These are phyloP conservation scores for Penicillium ochrochloron DNA, from an alignment of 495 filamentous ascomycete species.

Conservation along the genomic window DNA sequence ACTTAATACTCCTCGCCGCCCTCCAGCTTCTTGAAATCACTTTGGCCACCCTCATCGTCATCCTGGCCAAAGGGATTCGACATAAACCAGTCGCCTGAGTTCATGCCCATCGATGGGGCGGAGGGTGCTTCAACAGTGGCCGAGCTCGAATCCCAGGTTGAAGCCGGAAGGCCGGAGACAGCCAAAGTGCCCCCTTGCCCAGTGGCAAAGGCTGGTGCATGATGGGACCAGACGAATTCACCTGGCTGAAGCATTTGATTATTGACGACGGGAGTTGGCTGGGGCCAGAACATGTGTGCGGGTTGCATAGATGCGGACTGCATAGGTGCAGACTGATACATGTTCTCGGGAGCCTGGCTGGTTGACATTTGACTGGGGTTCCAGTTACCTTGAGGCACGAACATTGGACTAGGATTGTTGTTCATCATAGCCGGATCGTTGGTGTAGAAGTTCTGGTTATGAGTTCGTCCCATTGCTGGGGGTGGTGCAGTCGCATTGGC, in stretches of 20 bases:
- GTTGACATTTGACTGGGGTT: not conserved
- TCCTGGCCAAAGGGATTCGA: not conserved
- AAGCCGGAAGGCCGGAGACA: not conserved
- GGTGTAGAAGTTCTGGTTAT: not conserved
- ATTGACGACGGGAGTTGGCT: not conserved
- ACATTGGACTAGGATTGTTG: not conserved
- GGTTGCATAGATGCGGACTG: not conserved
- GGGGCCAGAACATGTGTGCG: not conserved
- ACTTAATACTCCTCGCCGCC: not conserved
- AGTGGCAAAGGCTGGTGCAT: not conserved
- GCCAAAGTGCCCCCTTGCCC: not conserved
- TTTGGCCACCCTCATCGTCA: not conserved
- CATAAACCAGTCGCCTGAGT: not conserved
- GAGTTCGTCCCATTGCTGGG: not conserved
- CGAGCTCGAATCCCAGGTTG: not conserved
- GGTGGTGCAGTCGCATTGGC: not conserved
- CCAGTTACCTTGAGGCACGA: not conserved
- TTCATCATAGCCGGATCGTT: constrained; percentile 6
- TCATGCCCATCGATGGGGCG: not conserved
- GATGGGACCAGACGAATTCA: not conserved
- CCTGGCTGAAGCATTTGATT: not conserved
- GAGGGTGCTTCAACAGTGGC: not conserved
- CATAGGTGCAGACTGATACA: not conserved
- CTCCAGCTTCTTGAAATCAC: not conserved
- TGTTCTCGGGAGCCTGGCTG: not conserved